Base-by-base conservation (phyloP, 2,329 filamentous ascomycete genomes). In the Huntiella abstrusa region DNA sequence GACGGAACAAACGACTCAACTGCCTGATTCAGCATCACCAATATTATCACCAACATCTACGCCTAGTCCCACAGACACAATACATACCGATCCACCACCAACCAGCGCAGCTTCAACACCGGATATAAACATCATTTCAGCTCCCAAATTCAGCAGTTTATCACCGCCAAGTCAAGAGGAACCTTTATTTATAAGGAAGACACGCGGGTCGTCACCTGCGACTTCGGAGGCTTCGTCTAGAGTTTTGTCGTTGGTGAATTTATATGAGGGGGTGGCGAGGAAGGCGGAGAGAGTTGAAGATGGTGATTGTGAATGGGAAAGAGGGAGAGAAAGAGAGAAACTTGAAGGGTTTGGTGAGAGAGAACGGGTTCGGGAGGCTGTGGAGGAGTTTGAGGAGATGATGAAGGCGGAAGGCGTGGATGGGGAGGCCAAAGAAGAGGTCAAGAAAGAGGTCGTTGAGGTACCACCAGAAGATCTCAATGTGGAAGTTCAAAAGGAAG, bases 221-320 rank as follows among this genome's bases (percentile, higher is more conserved):
- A 43, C 41, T 8, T 34, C 42, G 7, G 22, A 12, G 22, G 39
- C 48, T 13, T 40, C 47, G 36, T 49, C 44, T 13, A 40, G 48
- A 3, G 68, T 73, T 2, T 66, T 68, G 46, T 64, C 66, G 41
- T 57, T 73, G 17, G 69, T 71, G 32, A 62, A 62, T 16, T 64
- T 67, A 58, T 71, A 63, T 42, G 68, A 75, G 49, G 65, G 63
- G 3, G 60, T 71, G 10, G 53, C 58, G 0, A 41, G 48, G 13
- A 60, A 52, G 45, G 51, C 38, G 22, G 22, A 28, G 3, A 28
- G 22, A 28, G 22, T 28, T 3, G 22, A 28, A 28, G 22, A 28
- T 3, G 22, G 22, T 7, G 22, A 28, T 28, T 8, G 7, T 28
- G 22, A 28, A 28, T 7, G 22, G 8, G 22, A 28, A 28, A 28